Percentiles rank a stretch among this genome's conserved stretches.
Conservation (phyloP, 768 basidiomycete species). For the Serendipita indica region DNA sequence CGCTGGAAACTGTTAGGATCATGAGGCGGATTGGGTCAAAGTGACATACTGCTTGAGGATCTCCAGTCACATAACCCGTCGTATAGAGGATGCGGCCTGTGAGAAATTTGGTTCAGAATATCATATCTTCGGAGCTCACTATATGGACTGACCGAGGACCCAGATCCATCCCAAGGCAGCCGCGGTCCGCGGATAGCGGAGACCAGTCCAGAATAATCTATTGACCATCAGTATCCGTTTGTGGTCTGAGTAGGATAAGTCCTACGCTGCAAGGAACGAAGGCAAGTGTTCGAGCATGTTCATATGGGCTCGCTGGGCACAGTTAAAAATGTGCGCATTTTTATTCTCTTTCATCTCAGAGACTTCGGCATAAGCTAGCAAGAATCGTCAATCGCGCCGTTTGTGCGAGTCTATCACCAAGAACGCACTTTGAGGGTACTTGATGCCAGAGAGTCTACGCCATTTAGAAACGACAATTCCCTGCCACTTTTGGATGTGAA, state of each 20-base stretch:
- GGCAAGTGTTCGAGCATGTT: slow-evolving; percentile 13
- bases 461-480: not conserved
- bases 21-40: not conserved
- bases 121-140: not conserved
- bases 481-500: not conserved
- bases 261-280: not conserved
- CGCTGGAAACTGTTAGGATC: not conserved
- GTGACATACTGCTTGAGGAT: not conserved
- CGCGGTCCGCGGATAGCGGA: not conserved
- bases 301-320: slow-evolving; percentile 13
- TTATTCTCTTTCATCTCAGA: not conserved
- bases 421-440: not conserved
- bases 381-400: too few species aligned
- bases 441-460: not conserved
- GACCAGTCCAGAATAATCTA: not conserved
- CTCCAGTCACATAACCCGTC: not conserved
- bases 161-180: not conserved
- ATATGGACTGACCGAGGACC: not conserved
- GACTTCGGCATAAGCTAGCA: not conserved
- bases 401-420: too few species aligned
- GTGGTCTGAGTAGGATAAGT: not conserved
- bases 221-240: not conserved
- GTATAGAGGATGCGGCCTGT: not conserved
- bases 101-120: not conserved
- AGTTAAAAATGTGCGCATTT: slow-evolving; percentile 11